A percentile compares a stretch with the other conserved stretches of the same genome.
Conservation (phyloP, 2,329 filamentous ascomycete genomes). For the Colletotrichum echinochloae region DNA sequence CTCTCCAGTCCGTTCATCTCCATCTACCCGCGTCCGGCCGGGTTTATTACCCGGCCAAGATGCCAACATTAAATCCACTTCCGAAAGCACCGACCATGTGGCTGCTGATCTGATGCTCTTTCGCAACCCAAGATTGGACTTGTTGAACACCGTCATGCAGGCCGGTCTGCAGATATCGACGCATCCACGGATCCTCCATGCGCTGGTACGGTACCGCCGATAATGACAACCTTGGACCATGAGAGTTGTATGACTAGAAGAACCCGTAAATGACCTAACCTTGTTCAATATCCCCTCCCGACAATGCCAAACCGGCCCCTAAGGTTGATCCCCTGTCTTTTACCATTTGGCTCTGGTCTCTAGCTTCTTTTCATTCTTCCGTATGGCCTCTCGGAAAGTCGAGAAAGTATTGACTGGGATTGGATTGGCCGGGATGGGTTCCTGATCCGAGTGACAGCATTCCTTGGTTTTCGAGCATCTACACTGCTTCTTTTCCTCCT, state of each 20-base stretch:
- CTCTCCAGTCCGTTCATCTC: not conserved
- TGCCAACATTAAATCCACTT: not conserved
- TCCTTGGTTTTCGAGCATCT: conserved; percentile 25
- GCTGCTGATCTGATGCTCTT: not conserved
- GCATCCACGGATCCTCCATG: conserved; percentile 1
- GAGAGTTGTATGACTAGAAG: conserved; percentile 11
- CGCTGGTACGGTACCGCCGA: conserved; percentile 1
- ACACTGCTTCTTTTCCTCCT: not conserved
- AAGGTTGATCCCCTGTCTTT: not conserved
- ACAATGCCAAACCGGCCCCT: not conserved
- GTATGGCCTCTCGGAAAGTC: not conserved
- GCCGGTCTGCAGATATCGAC: conserved; percentile 3
- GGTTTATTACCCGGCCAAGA: not conserved
- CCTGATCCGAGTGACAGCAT: not conserved
- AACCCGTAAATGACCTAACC: conserved; percentile 6
- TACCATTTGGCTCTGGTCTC: not conserved
- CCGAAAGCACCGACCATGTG: not conserved
- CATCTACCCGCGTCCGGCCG: not conserved
- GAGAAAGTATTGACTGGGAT: conserved; percentile 5
- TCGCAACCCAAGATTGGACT: not conserved
- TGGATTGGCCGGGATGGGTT: not conserved
- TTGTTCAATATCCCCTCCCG: not conserved
- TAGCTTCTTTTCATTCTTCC: not conserved
- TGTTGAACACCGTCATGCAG: conserved; percentile 10
- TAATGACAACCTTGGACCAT: not conserved